Conservation (phyloP, 257 asterid genomes). For the Lantana camara region DNA sequence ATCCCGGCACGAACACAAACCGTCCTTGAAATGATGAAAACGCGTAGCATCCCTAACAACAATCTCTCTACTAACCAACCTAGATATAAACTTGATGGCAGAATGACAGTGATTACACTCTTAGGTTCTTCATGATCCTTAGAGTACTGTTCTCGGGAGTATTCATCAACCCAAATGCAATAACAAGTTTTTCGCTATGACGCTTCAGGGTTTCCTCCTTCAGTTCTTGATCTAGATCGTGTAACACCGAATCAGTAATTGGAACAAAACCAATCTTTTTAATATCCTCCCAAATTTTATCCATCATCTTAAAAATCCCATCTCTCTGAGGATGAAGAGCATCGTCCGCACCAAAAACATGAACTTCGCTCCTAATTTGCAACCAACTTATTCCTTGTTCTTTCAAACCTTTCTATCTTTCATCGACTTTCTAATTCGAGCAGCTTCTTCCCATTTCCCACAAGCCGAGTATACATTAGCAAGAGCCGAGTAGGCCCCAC, state of each 20-base stretch:
- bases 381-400: constrained; percentile 94
- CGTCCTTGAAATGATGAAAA: constrained; percentile 81
- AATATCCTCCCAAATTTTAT: constrained; percentile 72
- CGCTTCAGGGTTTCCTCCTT: constrained; percentile 78
- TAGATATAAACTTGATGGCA: constrained; percentile 74
- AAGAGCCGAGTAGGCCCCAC: constrained; percentile 89
- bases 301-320: constrained; percentile 50
- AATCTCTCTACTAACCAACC: constrained; percentile 62
- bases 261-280: constrained; percentile 84
- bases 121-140: constrained; percentile 89
- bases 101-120: constrained; percentile 93
- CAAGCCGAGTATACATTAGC: constrained; percentile 81
- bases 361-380: constrained; percentile 65
- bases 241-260: constrained; percentile 68
- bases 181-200: constrained; percentile 93
- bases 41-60: constrained; percentile 78
- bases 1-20: constrained; percentile 77
- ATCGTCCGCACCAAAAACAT: constrained; percentile 83
- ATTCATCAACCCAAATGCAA: constrained; percentile 69
- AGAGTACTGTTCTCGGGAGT: constrained; percentile 69
- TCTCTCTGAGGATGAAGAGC: constrained; percentile 74
- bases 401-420: constrained; percentile 79
- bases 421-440: constrained; percentile 74
- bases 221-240: constrained; percentile 77
- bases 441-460: constrained; percentile 88